Conservation (phyloP, 2,329 filamentous ascomycete species). For the Xylaria sp. region DNA sequence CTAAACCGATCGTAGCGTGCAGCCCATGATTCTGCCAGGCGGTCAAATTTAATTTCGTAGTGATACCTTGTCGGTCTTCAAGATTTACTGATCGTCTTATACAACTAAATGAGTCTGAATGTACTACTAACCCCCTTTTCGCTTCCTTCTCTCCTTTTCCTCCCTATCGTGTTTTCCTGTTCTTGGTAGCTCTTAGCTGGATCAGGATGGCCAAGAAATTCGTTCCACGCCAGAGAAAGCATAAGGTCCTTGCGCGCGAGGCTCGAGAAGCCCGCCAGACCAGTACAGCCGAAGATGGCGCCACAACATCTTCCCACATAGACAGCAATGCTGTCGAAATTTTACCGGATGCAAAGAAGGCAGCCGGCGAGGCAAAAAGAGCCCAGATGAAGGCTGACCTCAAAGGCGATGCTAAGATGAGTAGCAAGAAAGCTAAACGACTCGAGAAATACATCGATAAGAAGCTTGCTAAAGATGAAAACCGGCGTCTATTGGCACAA, state of each 20-base stretch:
- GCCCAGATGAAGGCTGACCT: slow-evolving; percentile 66
- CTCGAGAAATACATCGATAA: slow-evolving; percentile 81
- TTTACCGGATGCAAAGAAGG: slow-evolving; percentile 59
- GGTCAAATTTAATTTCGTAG: slow-evolving; percentile 51
- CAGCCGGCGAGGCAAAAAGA: slow-evolving; percentile 62
- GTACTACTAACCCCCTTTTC: neutral
- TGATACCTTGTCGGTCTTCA: neutral
- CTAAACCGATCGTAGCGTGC: slow-evolving; percentile 37
- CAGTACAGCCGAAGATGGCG: slow-evolving; percentile 54
- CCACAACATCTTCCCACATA: slow-evolving; percentile 47
- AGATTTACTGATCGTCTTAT: slow-evolving; percentile 17
- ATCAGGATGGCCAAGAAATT: slow-evolving; percentile 65
- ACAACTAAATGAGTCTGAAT: slow-evolving; percentile 1
- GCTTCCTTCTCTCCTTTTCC: slow-evolving; percentile 33
- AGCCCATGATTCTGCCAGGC: slow-evolving; percentile 47
- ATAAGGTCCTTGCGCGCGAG: slow-evolving; percentile 74
- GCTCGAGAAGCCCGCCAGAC: slow-evolving; percentile 65
- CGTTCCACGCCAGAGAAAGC: slow-evolving; percentile 73
- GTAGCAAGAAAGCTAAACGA: slow-evolving; percentile 73
- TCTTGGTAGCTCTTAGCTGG: neutral
- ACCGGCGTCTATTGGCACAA: slow-evolving; percentile 83
- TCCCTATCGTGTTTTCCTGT: neutral
- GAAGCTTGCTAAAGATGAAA: slow-evolving; percentile 95
- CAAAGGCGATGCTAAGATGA: slow-evolving; percentile 65
- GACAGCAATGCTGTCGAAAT: slow-evolving; percentile 69